A percentile compares a stretch with the other conserved stretches of the same genome.
These are phyloP conservation scores for Alternaria alternata DNA, from an alignment of 2,329 filamentous ascomycete species.

Conservation along the genomic window DNA sequence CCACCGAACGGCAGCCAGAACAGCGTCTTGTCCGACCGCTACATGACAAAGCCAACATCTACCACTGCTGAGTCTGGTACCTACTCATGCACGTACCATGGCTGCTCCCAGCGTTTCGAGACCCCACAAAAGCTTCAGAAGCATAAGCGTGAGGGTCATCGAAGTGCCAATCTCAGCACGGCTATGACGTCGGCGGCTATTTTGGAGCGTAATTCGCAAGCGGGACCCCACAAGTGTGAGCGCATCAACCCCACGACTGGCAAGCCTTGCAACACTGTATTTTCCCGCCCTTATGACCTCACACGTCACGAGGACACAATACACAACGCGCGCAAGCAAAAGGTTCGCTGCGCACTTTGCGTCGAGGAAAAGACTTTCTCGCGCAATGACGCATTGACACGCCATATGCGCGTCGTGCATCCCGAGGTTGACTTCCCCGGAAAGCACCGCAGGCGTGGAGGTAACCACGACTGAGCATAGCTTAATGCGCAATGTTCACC, in stretches of 20 bases:
- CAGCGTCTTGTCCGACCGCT: conserved; percentile 41
- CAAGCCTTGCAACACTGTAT: conserved; percentile 92
- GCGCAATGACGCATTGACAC: conserved; percentile 89
- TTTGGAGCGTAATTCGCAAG: conserved; percentile 79
- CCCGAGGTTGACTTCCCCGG: conserved; percentile 86
- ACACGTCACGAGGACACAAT: conserved; percentile 98
- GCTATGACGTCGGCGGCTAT: conserved; percentile 64
- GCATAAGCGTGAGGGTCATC: conserved; percentile 93
- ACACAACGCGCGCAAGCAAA: conserved; percentile 92
- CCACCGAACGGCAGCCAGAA: conserved; percentile 54
- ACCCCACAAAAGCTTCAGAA: conserved; percentile 87
- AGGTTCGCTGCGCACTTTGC: conserved; percentile 91
- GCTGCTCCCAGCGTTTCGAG: conserved; percentile 87
- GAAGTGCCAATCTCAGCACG: conserved; percentile 57
- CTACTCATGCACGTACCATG: conserved; percentile 96
- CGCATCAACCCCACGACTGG: conserved; percentile 93
- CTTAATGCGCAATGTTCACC: conserved; percentile 23
- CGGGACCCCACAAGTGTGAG: conserved; percentile 91
- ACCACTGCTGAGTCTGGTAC: conserved; percentile 81
- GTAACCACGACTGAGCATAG: conserved; percentile 44
- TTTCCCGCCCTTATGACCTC: conserved; percentile 94
- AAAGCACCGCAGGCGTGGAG: conserved; percentile 60
- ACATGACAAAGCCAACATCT: conserved; percentile 64
- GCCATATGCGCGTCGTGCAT: conserved; percentile 94
- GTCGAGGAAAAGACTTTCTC: conserved; percentile 98